Percentiles rank a stretch among this genome's conserved stretches.
phyloP scores from a whole-genome alignment of 2,329 filamentous ascomycete genomes.

The Leptosphaerulina australis region DNA sequence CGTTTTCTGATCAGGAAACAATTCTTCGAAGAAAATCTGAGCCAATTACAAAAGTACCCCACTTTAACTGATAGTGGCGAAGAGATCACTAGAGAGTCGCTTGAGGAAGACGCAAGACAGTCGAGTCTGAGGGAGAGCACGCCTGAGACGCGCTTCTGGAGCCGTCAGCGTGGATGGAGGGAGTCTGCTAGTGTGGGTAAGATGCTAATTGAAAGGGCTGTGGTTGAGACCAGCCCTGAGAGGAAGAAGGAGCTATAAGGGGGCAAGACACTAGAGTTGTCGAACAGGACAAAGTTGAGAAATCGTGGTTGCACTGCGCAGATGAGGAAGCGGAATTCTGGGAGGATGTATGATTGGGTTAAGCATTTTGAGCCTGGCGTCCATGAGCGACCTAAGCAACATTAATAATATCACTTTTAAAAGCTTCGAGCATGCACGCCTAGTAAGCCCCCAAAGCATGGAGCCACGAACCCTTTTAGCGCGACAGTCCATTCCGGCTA shows the following conservation, averaged over 20 bases:
- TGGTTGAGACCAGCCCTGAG: constrained; percentile 36
- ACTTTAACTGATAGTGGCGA: constrained; percentile 52
- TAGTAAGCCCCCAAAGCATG: no score
- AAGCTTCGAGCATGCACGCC: not conserved
- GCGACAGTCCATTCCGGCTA: no score
- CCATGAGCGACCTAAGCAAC: constrained; percentile 15
- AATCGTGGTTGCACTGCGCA: no score
- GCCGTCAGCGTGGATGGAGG: constrained; percentile 55
- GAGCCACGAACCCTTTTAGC: no score
- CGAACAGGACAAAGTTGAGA: not conserved
- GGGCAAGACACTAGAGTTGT: no score
- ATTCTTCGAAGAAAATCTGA: constrained; percentile 75
- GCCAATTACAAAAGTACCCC: constrained; percentile 56
- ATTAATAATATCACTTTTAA: not conserved
- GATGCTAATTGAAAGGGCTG: constrained; percentile 55
- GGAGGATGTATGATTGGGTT: constrained; percentile 1
- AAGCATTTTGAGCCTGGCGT: constrained; percentile 24
- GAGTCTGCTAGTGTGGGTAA: constrained; percentile 60
- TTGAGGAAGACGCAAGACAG: constrained; percentile 64
- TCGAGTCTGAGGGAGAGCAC: constrained; percentile 51
- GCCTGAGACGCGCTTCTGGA: constrained; percentile 60
- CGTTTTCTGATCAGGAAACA: constrained; percentile 80
- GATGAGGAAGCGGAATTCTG: not conserved
- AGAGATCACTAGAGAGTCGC: constrained; percentile 66
- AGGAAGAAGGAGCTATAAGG: constrained; percentile 47